Evolutionary conservation across 1,284 basidiomycete species (phyloP).

Genomic region (Inonotus obliquus): DNA sequence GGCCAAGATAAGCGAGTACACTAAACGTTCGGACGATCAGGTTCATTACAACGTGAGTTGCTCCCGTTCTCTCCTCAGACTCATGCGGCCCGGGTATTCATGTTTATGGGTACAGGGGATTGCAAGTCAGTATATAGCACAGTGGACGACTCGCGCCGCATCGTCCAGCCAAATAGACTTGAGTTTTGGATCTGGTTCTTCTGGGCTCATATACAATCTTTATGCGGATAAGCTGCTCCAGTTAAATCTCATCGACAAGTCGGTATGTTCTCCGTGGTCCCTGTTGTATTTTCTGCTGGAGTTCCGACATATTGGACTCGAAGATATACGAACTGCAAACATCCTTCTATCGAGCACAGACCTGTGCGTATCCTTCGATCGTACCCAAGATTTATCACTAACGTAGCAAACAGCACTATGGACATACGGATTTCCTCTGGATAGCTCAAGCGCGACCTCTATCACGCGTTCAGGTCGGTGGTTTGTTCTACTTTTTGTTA

Average conservation of each 20-base stretch:
- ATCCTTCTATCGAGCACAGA: slow-evolving; percentile 3
- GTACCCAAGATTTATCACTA: no score
- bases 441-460: slow-evolving; percentile 21
- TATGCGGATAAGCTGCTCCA: slow-evolving; percentile 38
- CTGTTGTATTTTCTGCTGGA: not conserved
- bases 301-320: not conserved
- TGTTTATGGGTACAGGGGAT: not conserved
- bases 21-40: slow-evolving; percentile 24
- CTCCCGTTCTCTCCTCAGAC: not conserved
- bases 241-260: slow-evolving; percentile 26
- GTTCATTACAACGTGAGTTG: slow-evolving; percentile 7
- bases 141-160: slow-evolving; percentile 3
- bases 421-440: slow-evolving; percentile 23
- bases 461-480: slow-evolving; percentile 22
- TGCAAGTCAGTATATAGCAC: slow-evolving; percentile 4
- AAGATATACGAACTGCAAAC: slow-evolving; percentile 14
- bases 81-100: not conserved
- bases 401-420: not conserved
- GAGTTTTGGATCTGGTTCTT: slow-evolving; percentile 21
- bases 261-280: slow-evolving; percentile 11
- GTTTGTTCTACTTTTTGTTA: slow-evolving; percentile 6
- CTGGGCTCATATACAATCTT: slow-evolving; percentile 44
- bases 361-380: not conserved
- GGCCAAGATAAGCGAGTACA: slow-evolving; percentile 33
- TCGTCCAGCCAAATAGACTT: not conserved